A percentile compares a stretch with the other conserved stretches of the same genome.
These are phyloP conservation scores for Conticribra weissflogii DNA, from an alignment of 108 stramenopile genomes.

Conservation along the genomic window DNA sequence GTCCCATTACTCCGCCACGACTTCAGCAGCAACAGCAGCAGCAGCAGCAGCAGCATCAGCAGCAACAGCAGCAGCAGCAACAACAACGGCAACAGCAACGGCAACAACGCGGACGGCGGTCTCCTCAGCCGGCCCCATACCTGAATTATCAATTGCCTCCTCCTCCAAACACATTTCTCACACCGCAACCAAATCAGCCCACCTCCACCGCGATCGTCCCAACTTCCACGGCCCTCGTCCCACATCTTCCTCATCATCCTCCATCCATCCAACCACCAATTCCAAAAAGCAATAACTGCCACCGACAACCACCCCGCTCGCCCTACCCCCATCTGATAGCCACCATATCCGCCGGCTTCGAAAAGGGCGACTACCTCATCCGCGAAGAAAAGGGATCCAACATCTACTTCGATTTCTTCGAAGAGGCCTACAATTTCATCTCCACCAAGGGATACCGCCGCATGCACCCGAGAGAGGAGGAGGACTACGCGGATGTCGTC, in stretches of 20 bases:
- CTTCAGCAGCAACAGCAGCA: no score
- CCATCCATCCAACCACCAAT: not conserved
- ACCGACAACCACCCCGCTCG: no score
- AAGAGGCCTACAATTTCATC: constrained; percentile 85
- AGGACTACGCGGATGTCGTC: constrained; percentile 80
- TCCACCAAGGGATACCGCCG: constrained; percentile 82
- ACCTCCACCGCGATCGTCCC: not conserved
- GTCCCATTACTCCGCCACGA: no score
- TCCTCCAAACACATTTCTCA: not conserved
- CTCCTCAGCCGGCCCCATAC: not conserved
- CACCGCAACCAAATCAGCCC: not conserved
- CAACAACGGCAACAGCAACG: no score
- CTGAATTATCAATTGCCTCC: not conserved
- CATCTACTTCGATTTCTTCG: constrained; percentile 85
- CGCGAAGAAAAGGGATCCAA: constrained; percentile 83
- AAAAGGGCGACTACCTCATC: constrained; percentile 84
- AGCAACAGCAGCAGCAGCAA: no score
- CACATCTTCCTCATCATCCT: not conserved
- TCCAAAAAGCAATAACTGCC: not conserved
- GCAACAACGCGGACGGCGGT: no score
- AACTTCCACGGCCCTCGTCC: not conserved
- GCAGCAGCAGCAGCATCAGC: no score
- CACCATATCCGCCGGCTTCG: constrained; percentile 82
- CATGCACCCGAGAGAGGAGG: constrained; percentile 73
- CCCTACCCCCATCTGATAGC: constrained; percentile 50